Conservation (phyloP, 2,329 filamentous ascomycete species). For the Aspergillus chevalieri region DNA sequence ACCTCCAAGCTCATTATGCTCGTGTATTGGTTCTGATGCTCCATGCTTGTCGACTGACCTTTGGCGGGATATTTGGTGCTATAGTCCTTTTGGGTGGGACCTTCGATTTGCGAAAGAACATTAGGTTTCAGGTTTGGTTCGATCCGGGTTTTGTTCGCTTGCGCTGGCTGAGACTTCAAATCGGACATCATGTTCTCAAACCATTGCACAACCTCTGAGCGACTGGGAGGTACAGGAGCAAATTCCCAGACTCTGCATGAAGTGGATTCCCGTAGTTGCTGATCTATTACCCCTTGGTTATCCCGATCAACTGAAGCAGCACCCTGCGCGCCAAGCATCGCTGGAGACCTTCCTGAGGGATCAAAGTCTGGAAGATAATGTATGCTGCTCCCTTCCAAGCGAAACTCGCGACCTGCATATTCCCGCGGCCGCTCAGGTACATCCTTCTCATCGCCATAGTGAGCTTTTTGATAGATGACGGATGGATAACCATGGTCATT, state of each 20-base stretch:
- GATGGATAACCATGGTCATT: slow-evolving; percentile 53
- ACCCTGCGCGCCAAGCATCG: slow-evolving; percentile 50
- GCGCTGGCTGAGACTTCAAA: background rate
- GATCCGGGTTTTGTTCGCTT: slow-evolving; percentile 4
- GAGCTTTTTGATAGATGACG: slow-evolving; percentile 76
- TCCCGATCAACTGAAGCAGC: slow-evolving; percentile 45
- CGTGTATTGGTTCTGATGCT: slow-evolving; percentile 89
- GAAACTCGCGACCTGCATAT: slow-evolving; percentile 84
- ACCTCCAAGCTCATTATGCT: slow-evolving; percentile 91
- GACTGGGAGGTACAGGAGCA: slow-evolving; percentile 62
- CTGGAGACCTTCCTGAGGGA: slow-evolving; percentile 50
- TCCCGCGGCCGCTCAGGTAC: slow-evolving; percentile 70
- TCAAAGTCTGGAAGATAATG: slow-evolving; percentile 79
- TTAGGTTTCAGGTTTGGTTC: slow-evolving; percentile 20
- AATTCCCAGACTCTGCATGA: slow-evolving; percentile 71
- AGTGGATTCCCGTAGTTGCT: slow-evolving; percentile 52
- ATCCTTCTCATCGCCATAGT: slow-evolving; percentile 77
- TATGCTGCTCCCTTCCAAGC: slow-evolving; percentile 65
- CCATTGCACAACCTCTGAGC: slow-evolving; percentile 65
- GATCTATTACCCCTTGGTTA: slow-evolving; percentile 47
- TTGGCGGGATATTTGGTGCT: slow-evolving; percentile 83
- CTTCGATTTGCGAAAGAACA: slow-evolving; percentile 75
- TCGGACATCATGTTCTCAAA: slow-evolving; percentile 37
- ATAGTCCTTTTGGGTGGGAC: slow-evolving; percentile 74
- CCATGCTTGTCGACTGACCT: slow-evolving; percentile 65